Base-by-base conservation (phyloP, 176 grass and related monocot species). In the Raddia distichophylla region DNA sequence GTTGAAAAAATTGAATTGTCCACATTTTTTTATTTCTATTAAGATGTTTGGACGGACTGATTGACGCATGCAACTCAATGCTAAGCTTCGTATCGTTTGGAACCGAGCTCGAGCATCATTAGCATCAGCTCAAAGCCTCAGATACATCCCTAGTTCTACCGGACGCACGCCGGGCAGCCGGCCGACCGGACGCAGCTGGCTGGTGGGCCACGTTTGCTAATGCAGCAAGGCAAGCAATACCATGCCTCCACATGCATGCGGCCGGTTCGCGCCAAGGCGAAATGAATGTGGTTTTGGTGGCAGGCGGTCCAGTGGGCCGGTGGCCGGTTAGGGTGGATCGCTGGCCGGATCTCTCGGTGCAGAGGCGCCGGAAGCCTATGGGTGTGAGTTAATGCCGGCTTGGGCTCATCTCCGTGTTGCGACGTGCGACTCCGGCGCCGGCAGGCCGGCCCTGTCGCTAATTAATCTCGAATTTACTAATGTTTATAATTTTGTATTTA, bases 201-300 rank as follows among this genome's bases (percentile, higher is more conserved):
- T 10, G 49, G 0, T 3, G 53, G 53, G 7, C 18, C 64, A 67
- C 43, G 6, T 3, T 43, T 42, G 64, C 5, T 34, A 3, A 2
- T 8, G 16, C 54, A 8, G 54, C 54, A 17, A 27, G 67, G 27
- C 27, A 27, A 27, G 27, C 27, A 27, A 27, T 27, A 27, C 0
- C 27, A 27, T 27, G 27, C 27, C 0, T 27, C 27, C 27, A 27
- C 49, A 37, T 55, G 62, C 51, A 42, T 22, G 20, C 48, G 12
- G n/a, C 57, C 45, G 80, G 67, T 15, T 49, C 58, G 33, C 40
- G 57, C 56, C 80, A 64, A 82, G 42, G 47, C 15, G 57, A 51
- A 40, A 53, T 83, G 58, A 83, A 83, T 47, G 71, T 33, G 51
- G 51, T 76, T 76, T 67, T 76, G 71, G 61, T 67, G 61, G 37